Base-by-base conservation (phyloP, 2,329 filamentous ascomycete species). In the Trichoderma pleuroti region DNA sequence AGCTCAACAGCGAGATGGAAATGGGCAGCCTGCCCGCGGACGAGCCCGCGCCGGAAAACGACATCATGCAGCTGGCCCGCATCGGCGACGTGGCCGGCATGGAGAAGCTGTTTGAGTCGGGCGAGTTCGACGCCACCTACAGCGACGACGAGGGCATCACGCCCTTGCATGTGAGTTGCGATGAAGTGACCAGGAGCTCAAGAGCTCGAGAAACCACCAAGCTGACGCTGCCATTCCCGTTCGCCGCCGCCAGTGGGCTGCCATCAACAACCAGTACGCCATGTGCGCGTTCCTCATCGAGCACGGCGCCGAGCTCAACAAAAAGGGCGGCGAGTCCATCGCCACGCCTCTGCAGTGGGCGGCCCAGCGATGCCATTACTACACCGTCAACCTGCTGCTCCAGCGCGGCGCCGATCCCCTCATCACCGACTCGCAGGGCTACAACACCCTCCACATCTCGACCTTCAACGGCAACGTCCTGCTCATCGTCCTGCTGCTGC, bases 181-280 rank as follows among this genome's bases (percentile, higher is more conserved):
- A n/a, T 32, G 21, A 46, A 18, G 14, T 30, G 30, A 26, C n/a
- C 16, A 26, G 10, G 32, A n/a, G 49, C 10, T 21, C 5, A 16
- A 28, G 42, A 56, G 36, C n/a, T n/a, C n/a, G n/a, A n/a, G n/a
- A n/a, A n/a, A n/a, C 60, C 39, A 7, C 8, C 24, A 7, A 28
- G 39, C 70, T 63, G 75, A 24, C 76, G 14, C n/a, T n/a, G 39
- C 69, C 62, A 75, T 24, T 76, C 69, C 75, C 72, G 24, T 57
- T 11, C 75, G 67, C 79, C n/a, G 67, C 79, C 21, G 18, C 56
- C n/a, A 99, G 93, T 99, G 96, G 96, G 96, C 96, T 60, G 93
- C 97, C 46, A 98, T 99, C 81, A 99, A 99, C 84, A 98, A 98
- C 79, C 96, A 98, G 80, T 97, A 95, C 83, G 93, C 93, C 75